A percentile compares a stretch with the other conserved stretches of the same genome.
These are phyloP conservation scores for Lantana camara DNA, from an alignment of 257 asterid genomes.

Conservation along the genomic window DNA sequence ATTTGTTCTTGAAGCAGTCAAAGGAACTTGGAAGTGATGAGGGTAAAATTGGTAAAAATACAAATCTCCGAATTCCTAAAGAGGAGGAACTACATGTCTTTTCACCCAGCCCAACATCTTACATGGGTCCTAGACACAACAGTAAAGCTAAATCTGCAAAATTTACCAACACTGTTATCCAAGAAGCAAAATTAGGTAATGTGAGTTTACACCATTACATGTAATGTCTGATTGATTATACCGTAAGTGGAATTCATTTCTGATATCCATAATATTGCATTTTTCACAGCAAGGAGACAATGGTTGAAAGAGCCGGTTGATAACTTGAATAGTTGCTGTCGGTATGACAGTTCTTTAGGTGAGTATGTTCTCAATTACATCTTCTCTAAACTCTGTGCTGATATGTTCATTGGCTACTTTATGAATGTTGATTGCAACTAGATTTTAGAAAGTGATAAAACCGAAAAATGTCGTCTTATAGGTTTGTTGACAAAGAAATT, in stretches of 20 bases:
- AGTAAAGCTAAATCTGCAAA: slow-evolving; percentile 41
- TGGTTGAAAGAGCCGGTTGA: slow-evolving; percentile 38
- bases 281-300: too few relatives aligned
- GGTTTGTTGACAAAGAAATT: slow-evolving; percentile 85
- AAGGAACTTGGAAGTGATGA: slow-evolving; percentile 29
- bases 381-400: slow-evolving; percentile 3
- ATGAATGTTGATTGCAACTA: slow-evolving; percentile 1
- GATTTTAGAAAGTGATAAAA: not conserved
- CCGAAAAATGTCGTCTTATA: slow-evolving; percentile 27
- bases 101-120: slow-evolving; percentile 23
- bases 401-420: not conserved
- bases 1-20: slow-evolving; percentile 32
- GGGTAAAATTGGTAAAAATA: slow-evolving; percentile 27
- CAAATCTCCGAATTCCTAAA: slow-evolving; percentile 27
- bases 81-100: slow-evolving; percentile 31
- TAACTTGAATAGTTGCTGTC: slow-evolving; percentile 45
- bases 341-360: slow-evolving; percentile 90
- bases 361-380: slow-evolving; percentile 26
- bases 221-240: slow-evolving; percentile 4
- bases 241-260: slow-evolving; percentile 14
- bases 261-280: slow-evolving; percentile 36
- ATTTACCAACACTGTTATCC: slow-evolving; percentile 34
- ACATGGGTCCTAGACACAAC: slow-evolving; percentile 25
- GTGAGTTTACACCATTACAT: slow-evolving; percentile 6
- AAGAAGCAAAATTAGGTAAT: slow-evolving; percentile 50